phyloP scores from a whole-genome alignment of 306 rosid species.

The Fragaria iinumae region DNA sequence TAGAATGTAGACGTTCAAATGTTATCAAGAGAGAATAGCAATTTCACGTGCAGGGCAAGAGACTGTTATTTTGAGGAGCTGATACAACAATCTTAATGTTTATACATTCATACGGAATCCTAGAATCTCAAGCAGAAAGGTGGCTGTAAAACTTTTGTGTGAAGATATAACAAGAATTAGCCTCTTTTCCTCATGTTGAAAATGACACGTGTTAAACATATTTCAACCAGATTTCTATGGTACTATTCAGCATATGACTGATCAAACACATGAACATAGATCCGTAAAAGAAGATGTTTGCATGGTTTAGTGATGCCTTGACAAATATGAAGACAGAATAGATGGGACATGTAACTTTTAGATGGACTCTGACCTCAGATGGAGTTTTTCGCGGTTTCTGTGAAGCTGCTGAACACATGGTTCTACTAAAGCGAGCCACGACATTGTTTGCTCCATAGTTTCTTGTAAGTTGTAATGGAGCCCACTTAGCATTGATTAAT shows the following conservation, averaged over 20 bases:
- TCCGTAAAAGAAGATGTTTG: not conserved
- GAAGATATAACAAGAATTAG: not conserved
- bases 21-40: not conserved
- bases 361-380: conserved; percentile 39
- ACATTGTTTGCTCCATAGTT: conserved; percentile 30
- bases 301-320: not conserved
- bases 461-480: conserved; percentile 30
- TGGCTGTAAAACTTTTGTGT: not conserved
- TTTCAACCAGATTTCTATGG: conserved; percentile 1
- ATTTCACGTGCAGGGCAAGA: not conserved
- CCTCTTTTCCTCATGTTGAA: not conserved
- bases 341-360: not conserved
- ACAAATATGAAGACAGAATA: not conserved
- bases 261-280: not conserved
- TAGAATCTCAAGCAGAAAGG: not conserved
- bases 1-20: conserved; percentile 11
- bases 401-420: conserved; percentile 60
- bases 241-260: not conserved
- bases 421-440: conserved; percentile 31
- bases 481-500: conserved; percentile 13
- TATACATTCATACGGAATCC: not conserved
- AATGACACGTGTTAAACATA: not conserved
- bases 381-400: conserved; percentile 30
- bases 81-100: conserved; percentile 4
- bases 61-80: not conserved